Base-by-base conservation (phyloP, 805 yeast species). In the Wickerhamomyces mucosus region DNA sequence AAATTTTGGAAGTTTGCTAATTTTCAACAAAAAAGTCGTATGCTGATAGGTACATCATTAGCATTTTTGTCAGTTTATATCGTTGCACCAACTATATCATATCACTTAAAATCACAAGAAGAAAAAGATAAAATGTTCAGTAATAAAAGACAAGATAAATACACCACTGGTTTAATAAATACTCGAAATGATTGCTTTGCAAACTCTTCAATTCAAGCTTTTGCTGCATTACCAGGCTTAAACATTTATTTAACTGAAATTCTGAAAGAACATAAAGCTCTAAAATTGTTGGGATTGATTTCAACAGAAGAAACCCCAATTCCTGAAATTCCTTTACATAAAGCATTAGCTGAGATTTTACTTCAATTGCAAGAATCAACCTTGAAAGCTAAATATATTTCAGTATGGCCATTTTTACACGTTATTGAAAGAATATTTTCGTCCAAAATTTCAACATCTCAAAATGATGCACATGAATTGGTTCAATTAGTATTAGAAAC, bases 381-480 rank as follows among this genome's bases (percentile, higher is more conserved):
- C 16, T 51, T 64, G 31, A 46, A 69, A 1, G 54, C 76, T 1
- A 63, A 69, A 33, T 65, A 76, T 7, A 56, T 77, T 5, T 74
- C 88, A 0, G 86, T 84, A 1, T 79, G 94, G 88, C 78, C 83
- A 2, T 69, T 88, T 29, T 58, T 89, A 14, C 78, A 69, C 32
- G 77, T 73, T 9, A 56, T 92, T 31, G 97, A 89, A 48, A 55
- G 53, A 8, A 75, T 81, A 12, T 81, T 78, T 56, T 70, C 75
- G 34, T 76, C 88, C 4, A 74, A 72, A 41, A 77, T 92, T 18
- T 77, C 94, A 3, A 61, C 80, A 21, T 72, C 72, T 28, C 98
- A 92, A 53, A 95, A 89, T 48, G 98, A 89, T 58, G 96, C 97
- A 0, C 96, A 92, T 46, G 98, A 89, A 48, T 64, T 92, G 40